Evolutionary conservation across 2,329 filamentous ascomycete species (phyloP).

Genomic region (Aspergillus jensenii): DNA sequence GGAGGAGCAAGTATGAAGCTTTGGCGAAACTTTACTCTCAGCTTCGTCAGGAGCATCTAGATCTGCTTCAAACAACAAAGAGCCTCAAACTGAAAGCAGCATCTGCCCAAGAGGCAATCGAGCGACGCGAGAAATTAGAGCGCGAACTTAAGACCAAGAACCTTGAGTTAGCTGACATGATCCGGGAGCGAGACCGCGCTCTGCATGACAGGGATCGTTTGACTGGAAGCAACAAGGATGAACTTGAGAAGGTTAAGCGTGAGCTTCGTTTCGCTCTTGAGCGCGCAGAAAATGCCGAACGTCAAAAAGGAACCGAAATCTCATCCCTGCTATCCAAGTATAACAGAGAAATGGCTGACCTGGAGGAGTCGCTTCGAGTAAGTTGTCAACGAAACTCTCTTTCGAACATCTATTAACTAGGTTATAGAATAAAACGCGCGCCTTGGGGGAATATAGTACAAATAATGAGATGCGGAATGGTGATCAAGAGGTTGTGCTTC

Average conservation of each 20-base stretch:
- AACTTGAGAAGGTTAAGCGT: slow-evolving; percentile 89
- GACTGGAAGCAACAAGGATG: slow-evolving; percentile 84
- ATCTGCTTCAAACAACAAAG: slow-evolving; percentile 95
- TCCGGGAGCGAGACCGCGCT: slow-evolving; percentile 89
- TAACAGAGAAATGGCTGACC: slow-evolving; percentile 93
- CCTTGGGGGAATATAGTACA: slow-evolving; percentile 78
- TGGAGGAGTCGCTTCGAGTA: slow-evolving; percentile 80
- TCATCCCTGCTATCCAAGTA: slow-evolving; percentile 94
- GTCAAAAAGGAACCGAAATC: slow-evolving; percentile 90
- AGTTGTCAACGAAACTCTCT: slow-evolving; percentile 12
- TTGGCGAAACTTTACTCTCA: slow-evolving; percentile 97
- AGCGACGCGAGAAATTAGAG: slow-evolving; percentile 89
- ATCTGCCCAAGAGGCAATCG: slow-evolving; percentile 94
- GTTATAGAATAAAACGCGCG: slow-evolving; percentile 75
- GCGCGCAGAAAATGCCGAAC: slow-evolving; percentile 86
- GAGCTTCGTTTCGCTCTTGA: slow-evolving; percentile 91
- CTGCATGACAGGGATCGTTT: slow-evolving; percentile 88
- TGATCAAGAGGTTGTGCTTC: slow-evolving; percentile 80
- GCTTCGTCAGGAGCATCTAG: slow-evolving; percentile 89
- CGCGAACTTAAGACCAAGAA: slow-evolving; percentile 99
- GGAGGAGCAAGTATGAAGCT: slow-evolving; percentile 95
- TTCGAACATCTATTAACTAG: slow-evolving; percentile 9
- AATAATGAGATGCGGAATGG: slow-evolving; percentile 77
- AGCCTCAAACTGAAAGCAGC: slow-evolving; percentile 92
- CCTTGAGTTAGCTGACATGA: slow-evolving; percentile 97